These are phyloP conservation scores for Scutellaria baicalensis DNA, from an alignment of 257 asterid species.

Conservation along the genomic window DNA sequence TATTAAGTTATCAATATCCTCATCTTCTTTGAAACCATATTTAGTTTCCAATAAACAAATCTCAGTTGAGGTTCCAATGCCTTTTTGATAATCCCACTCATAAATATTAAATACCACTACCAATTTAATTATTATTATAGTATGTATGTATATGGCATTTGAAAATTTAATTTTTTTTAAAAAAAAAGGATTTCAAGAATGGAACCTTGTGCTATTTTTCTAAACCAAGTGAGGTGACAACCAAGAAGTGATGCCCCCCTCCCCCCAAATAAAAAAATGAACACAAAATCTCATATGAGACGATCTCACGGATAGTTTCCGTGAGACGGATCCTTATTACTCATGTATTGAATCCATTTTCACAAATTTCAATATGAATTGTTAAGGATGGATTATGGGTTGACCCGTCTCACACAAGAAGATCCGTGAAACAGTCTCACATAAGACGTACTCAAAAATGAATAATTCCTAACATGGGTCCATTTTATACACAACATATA, in stretches of 20 bases:
- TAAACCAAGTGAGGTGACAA: neutral
- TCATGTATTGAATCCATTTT: too few species aligned
- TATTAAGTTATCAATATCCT: neutral
- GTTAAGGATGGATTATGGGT: too few species aligned
- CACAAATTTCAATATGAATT: too few species aligned
- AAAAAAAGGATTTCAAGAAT: neutral
- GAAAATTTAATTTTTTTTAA: neutral
- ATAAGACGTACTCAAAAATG: too few species aligned
- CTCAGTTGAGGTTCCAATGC: slow-evolving; percentile 14
- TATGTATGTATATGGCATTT: neutral
- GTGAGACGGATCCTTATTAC: too few species aligned
- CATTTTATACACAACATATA: too few species aligned
- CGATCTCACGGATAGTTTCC: too few species aligned
- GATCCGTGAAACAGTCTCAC: too few species aligned
- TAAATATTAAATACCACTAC: slow-evolving; percentile 5
- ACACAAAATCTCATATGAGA: too few species aligned
- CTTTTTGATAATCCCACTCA: slow-evolving; percentile 20
- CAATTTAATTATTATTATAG: neutral
- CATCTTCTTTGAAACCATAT: slow-evolving; percentile 2
- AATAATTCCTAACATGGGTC: too few species aligned
- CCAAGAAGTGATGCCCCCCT: slow-evolving; percentile 6
- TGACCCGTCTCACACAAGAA: too few species aligned
- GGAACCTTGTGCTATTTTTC: slow-evolving; percentile 8
- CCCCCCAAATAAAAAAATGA: neutral
- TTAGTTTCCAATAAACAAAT: slow-evolving; percentile 8